phyloP scores from a whole-genome alignment of 1,284 basidiomycete genomes.

The Ceratorhiza oryzae-sativae region DNA sequence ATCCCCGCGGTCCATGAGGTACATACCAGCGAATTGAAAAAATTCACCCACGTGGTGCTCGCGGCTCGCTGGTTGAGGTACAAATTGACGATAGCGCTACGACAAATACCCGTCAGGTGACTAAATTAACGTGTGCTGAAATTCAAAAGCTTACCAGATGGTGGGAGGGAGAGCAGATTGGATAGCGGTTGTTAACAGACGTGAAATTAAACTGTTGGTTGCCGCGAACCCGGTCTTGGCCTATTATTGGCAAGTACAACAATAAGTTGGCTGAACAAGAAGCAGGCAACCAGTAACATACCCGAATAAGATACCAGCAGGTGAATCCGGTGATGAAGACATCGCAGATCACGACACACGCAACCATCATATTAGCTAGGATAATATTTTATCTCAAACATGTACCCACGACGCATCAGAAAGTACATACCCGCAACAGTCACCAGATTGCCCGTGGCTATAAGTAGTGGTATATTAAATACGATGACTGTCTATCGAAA shows the following conservation, averaged over 20 bases:
- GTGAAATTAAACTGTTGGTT: conserved; percentile 25
- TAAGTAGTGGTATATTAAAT: background rate
- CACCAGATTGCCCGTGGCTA: background rate
- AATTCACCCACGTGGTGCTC: conserved; percentile 21
- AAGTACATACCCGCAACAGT: conserved; percentile 1
- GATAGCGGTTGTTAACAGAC: conserved; percentile 20
- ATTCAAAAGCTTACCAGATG: conserved; percentile 18
- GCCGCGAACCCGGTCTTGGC: conserved; percentile 35
- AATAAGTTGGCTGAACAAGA: background rate
- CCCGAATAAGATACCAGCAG: conserved; percentile 25
- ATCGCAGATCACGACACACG: conserved; percentile 33
- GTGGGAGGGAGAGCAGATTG: conserved; percentile 30
- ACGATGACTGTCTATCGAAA: conserved; percentile 11
- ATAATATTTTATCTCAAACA: background rate
- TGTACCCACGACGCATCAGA: background rate
- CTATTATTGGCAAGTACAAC: background rate
- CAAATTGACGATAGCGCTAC: conserved; percentile 32
- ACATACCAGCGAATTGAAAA: conserved; percentile 36
- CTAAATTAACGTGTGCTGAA: background rate
- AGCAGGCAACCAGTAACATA: background rate
- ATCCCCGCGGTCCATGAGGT: background rate
- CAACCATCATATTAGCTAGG: conserved; percentile 29
- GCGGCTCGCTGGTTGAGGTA: conserved; percentile 14
- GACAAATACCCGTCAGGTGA: background rate
- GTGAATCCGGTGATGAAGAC: conserved; percentile 29